A percentile compares a stretch with the other conserved stretches of the same genome.
phyloP scores from a whole-genome alignment of 345 rosid genomes.

The Populus ilicifolia region DNA sequence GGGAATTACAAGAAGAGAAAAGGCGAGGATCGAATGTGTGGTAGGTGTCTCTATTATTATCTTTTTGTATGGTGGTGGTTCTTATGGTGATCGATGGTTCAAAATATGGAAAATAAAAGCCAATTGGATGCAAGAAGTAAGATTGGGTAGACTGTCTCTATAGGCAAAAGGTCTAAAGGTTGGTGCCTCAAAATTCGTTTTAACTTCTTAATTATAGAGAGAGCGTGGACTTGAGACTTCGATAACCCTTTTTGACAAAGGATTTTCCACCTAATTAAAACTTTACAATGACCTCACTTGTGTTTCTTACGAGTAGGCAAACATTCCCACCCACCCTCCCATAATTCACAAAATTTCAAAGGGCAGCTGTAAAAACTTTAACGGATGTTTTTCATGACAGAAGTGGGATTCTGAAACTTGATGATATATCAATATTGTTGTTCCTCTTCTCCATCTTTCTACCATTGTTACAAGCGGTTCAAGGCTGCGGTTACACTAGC shows the following conservation, averaged over 20 bases:
- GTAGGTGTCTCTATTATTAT: neutral
- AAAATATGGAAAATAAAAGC: neutral
- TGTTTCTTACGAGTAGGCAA: neutral
- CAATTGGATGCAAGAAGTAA: neutral
- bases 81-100: neutral
- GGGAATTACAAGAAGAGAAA: neutral
- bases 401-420: too few species aligned
- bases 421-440: too few species aligned
- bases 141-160: neutral
- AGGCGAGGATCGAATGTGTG: neutral
- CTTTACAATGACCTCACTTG: neutral
- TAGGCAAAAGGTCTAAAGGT: neutral
- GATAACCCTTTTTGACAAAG: neutral
- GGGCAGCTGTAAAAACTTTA: neutral
- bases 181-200: neutral
- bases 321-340: neutral
- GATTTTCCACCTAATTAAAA: neutral
- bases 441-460: too few species aligned
- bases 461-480: too few species aligned
- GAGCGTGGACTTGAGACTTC: neutral
- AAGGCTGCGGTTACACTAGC: too few species aligned
- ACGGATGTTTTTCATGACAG: neutral
- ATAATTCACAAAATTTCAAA: neutral
- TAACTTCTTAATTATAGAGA: neutral
- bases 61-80: neutral